A percentile compares a stretch with the other conserved stretches of the same genome.
Conservation (phyloP, 2,329 filamentous ascomycete species). For the Xylariaceae sp. region DNA sequence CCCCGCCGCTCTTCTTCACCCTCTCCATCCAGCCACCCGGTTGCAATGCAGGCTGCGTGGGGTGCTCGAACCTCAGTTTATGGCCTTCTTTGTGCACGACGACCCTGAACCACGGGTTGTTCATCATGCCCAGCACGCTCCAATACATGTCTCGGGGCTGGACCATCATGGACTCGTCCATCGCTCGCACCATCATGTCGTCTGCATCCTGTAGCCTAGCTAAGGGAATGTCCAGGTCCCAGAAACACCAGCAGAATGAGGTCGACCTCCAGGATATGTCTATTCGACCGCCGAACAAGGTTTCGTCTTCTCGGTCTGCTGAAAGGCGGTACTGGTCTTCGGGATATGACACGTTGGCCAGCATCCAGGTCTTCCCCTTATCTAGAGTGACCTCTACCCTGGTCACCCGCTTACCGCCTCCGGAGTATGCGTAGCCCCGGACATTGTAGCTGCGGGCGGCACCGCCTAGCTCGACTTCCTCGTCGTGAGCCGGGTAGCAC, state of each 20-base stretch:
- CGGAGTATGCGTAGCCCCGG: conserved; percentile 81
- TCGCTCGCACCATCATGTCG: conserved; percentile 75
- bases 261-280: conserved; percentile 79
- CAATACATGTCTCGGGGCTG: conserved; percentile 95
- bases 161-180: conserved; percentile 84
- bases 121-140: conserved; percentile 96
- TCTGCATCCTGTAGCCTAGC: conserved; percentile 56
- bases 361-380: conserved; percentile 71
- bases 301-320: conserved; percentile 51
- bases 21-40: conserved; percentile 91
- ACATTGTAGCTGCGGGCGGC: conserved; percentile 54
- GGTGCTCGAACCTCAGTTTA: conserved; percentile 74
- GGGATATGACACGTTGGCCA: conserved; percentile 73
- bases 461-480: conserved; percentile 50
- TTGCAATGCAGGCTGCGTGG: conserved; percentile 72
- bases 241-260: conserved; percentile 90
- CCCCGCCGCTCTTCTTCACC: conserved; percentile 75
- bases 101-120: conserved; percentile 88
- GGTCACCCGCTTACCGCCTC: conserved; percentile 77
- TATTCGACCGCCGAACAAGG: conserved; percentile 68
- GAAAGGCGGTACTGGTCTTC: conserved; percentile 74
- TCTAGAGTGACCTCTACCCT: conserved; percentile 80
- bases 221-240: conserved; percentile 65
- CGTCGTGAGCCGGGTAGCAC: conserved; percentile 73
- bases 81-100: conserved; percentile 64